Conservation (phyloP, 768 basidiomycete species). For the Tubosaeta sp. region DNA sequence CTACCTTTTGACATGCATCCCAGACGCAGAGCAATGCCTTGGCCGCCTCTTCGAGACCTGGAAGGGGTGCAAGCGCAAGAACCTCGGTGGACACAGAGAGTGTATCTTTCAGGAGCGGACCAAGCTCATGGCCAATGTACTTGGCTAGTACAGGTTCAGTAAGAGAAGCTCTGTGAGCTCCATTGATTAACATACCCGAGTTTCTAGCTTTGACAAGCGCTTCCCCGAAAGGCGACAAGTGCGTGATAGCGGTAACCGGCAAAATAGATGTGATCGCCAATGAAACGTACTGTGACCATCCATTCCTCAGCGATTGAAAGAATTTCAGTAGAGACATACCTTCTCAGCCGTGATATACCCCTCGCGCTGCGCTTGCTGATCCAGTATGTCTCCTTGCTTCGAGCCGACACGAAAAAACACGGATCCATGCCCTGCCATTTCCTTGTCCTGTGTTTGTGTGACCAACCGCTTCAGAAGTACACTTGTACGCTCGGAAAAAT, state of each 20-base stretch:
- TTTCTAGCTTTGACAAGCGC: conserved; percentile 18
- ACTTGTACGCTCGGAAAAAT: background rate
- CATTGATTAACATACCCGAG: conserved; percentile 10
- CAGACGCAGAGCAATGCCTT: conserved; percentile 56
- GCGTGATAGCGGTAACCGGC: conserved; percentile 11
- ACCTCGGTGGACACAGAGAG: conserved; percentile 34
- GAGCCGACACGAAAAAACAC: conserved; percentile 18
- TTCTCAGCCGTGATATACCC: conserved; percentile 30
- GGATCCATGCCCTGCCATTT: conserved; percentile 30
- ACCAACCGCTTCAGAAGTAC: background rate
- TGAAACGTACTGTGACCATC: conserved; percentile 19
- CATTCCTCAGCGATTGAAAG: background rate
- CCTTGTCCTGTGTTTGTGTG: conserved; percentile 7
- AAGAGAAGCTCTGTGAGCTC: background rate
- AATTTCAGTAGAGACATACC: conserved; percentile 4
- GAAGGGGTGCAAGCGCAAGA: conserved; percentile 50
- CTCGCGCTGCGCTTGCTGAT: conserved; percentile 9
- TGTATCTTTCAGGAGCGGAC: conserved; percentile 34
- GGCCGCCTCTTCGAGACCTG: conserved; percentile 51
- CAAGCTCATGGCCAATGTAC: conserved; percentile 32
- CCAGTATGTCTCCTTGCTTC: conserved; percentile 11
- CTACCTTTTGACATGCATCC: conserved; percentile 56
- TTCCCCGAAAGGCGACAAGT: conserved; percentile 23
- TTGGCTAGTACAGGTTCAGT: conserved; percentile 18
- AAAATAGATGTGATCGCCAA: conserved; percentile 28